Conservation (phyloP, 2,329 filamentous ascomycete species). For the Fonsecaea nubica region DNA sequence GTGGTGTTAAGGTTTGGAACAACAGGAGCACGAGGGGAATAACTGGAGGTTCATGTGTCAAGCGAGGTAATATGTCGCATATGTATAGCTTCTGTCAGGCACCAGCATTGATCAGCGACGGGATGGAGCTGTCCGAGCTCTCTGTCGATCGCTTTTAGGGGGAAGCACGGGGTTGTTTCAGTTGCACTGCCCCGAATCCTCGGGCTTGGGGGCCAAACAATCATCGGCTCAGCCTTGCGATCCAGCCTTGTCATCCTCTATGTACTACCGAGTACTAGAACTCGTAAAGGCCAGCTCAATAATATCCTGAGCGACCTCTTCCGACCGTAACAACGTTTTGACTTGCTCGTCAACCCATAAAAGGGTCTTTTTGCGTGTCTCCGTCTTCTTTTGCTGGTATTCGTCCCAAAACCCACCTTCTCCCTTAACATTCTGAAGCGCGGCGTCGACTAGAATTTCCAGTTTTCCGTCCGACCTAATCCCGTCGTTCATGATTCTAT, state of each 20-base stretch:
- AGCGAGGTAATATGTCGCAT: no score
- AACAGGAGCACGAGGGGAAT: not conserved
- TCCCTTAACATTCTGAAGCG: not conserved
- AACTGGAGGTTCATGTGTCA: not conserved
- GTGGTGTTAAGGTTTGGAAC: not conserved
- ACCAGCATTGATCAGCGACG: slow-evolving; percentile 18
- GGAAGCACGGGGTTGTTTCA: slow-evolving; percentile 2
- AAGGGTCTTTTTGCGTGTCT: slow-evolving; percentile 9
- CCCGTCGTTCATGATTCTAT: slow-evolving; percentile 13
- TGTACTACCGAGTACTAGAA: no score
- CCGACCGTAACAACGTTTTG: slow-evolving; percentile 13
- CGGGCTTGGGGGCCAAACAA: slow-evolving; percentile 12
- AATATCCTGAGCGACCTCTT: slow-evolving; percentile 22
- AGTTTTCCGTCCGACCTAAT: slow-evolving; percentile 18
- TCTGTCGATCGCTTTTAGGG: not conserved
- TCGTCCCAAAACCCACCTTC: slow-evolving; percentile 16
- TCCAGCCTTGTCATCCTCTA: not conserved
- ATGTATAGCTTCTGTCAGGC: slow-evolving; percentile 8
- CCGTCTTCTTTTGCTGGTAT: slow-evolving; percentile 12
- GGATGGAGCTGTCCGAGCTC: not conserved
- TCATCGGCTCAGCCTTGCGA: slow-evolving; percentile 3
- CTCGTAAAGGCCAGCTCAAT: slow-evolving; percentile 3
- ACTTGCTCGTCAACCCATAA: slow-evolving; percentile 29
- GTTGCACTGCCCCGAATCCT: slow-evolving; percentile 18
- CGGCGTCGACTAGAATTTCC: slow-evolving; percentile 19